Percentiles rank a stretch among this genome's conserved stretches.
These are phyloP conservation scores for Apiotrichum veenhuisii DNA, from an alignment of 1,284 basidiomycete species.

Conservation along the genomic window DNA sequence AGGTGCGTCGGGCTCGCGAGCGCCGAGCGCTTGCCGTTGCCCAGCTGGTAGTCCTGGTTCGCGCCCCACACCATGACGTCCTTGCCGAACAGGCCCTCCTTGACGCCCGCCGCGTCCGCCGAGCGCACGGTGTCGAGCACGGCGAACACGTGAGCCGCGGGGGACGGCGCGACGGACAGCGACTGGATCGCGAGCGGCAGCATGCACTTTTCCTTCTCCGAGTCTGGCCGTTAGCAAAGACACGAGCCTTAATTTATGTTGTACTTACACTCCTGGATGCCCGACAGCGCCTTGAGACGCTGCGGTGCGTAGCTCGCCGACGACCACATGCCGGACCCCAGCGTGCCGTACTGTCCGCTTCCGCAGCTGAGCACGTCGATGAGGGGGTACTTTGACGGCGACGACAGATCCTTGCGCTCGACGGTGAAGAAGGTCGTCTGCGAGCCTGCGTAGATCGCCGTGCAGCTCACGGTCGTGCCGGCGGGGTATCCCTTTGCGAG, in stretches of 20 bases:
- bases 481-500: constrained; percentile 56
- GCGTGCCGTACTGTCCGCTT: constrained; percentile 72
- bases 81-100: constrained; percentile 32
- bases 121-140: constrained; percentile 63
- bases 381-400: constrained; percentile 35
- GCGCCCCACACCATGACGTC: constrained; percentile 44
- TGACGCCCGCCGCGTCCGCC: constrained; percentile 49
- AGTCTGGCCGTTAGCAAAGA: constrained; percentile 58
- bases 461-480: constrained; percentile 60
- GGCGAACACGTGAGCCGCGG: constrained; percentile 72
- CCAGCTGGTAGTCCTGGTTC: constrained; percentile 66
- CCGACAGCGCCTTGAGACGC: constrained; percentile 60
- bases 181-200: constrained; percentile 66
- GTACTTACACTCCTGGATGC: constrained; percentile 68
- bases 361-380: constrained; percentile 78
- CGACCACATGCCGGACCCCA: constrained; percentile 76
- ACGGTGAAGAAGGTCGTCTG: constrained; percentile 66
- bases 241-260: too few species aligned
- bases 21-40: constrained; percentile 76
- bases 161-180: constrained; percentile 62
- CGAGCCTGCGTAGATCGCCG: constrained; percentile 62
- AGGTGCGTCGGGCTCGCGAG: constrained; percentile 63
- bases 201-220: constrained; percentile 60
- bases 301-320: constrained; percentile 69
- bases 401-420: constrained; percentile 52